phyloP scores from a whole-genome alignment of 2,329 filamentous ascomycete species.

The Neofusicoccum cordaticola region DNA sequence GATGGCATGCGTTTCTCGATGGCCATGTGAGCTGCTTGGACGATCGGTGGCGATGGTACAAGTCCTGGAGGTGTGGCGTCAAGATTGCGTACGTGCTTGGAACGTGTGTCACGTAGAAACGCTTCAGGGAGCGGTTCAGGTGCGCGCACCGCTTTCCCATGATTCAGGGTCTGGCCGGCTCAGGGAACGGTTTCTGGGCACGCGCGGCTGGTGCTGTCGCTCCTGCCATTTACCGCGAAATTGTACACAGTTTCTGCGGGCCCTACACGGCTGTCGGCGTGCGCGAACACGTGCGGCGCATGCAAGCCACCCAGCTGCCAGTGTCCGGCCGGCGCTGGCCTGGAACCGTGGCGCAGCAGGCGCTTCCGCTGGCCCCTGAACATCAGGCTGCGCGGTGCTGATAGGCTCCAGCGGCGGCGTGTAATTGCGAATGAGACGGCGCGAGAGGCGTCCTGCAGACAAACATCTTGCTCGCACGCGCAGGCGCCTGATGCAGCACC shows the following conservation, averaged over 20 bases:
- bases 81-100: neutral
- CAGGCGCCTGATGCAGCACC: neutral
- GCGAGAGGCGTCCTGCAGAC: neutral
- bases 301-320: neutral
- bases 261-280: neutral
- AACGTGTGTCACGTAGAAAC: neutral
- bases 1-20: neutral
- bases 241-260: neutral
- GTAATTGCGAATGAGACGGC: neutral
- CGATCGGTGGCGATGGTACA: neutral
- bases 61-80: neutral
- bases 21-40: neutral
- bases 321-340: neutral
- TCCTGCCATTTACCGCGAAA: neutral
- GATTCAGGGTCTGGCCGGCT: neutral
- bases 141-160: too few relatives aligned
- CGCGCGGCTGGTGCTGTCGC: neutral
- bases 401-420: neutral
- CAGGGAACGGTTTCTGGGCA: too few relatives aligned
- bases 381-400: neutral
- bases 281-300: neutral
- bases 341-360: neutral
- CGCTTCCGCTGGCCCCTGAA: neutral
- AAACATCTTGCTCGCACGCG: neutral
- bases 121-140: too few relatives aligned